Evolutionary conservation across 192 early-diverging fungal species (phyloP).

Genomic region (Coemansia sp.): DNA sequence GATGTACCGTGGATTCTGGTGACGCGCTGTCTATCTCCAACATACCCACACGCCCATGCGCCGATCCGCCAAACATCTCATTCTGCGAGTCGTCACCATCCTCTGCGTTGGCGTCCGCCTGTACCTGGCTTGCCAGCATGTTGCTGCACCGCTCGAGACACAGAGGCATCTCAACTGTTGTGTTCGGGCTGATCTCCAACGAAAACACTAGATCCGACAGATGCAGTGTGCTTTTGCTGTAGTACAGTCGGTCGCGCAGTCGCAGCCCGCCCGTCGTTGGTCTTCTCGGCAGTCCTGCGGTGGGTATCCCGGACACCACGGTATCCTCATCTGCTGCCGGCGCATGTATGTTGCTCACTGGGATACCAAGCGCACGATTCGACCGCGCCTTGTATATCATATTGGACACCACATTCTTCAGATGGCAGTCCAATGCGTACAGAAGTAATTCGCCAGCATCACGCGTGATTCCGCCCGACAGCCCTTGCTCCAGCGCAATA

Average conservation of each 20-base stretch:
- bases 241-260: slow-evolving; percentile 50
- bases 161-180: slow-evolving; percentile 63
- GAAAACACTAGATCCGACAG: slow-evolving; percentile 66
- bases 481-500: slow-evolving; percentile 66
- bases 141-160: slow-evolving; percentile 62
- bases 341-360: slow-evolving; percentile 17
- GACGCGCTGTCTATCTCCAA: background rate
- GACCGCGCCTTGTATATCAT: slow-evolving; percentile 65
- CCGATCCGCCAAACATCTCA: background rate
- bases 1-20: background rate
- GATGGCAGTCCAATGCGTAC: slow-evolving; percentile 69
- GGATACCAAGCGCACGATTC: slow-evolving; percentile 63
- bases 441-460: slow-evolving; percentile 65
- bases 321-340: background rate
- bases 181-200: slow-evolving; percentile 62
- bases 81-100: slow-evolving; percentile 18
- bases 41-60: background rate
- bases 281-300: background rate
- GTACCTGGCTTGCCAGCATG: slow-evolving; percentile 56
- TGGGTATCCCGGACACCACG: background rate
- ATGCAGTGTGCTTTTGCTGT: slow-evolving; percentile 49
- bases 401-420: slow-evolving; percentile 68
- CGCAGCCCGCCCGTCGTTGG: slow-evolving; percentile 44
- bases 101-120: slow-evolving; percentile 22
- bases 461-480: slow-evolving; percentile 63